Base-by-base conservation (phyloP, 345 rosid genomes). In the Eucalyptus erythrocorys region DNA sequence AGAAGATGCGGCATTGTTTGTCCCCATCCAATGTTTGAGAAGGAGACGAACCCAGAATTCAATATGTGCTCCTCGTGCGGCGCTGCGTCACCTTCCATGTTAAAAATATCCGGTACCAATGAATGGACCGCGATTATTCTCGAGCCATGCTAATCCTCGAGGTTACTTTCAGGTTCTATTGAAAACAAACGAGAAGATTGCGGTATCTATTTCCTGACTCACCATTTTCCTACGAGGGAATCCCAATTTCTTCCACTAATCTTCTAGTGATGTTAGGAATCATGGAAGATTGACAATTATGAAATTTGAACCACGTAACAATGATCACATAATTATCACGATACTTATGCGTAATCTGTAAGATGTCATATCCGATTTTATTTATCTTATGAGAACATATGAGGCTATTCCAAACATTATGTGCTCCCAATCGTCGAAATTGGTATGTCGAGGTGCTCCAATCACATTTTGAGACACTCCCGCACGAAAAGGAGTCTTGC, bases 301-400 rank as follows among this genome's bases (percentile, higher is more conserved):
- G 19, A n/a, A 14, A 57, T 57, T 57, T 26, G 64, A 24, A 57
- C 30, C 14, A 10, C 6, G 0, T 57, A 26, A 10, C 6, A 14
- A 64, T n/a, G 5, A 64, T 0, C 34, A 6, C 5, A n/a, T 30
- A n/a, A 2, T 64, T n/a, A 64, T 32, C 16, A 17, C 4, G 0
- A 68, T 34, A 1, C 1, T 4, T 66, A 68, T 8, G 24, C 1
- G 0, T 16, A 68, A 68, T 68, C 0, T 34, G 0, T 8, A 12
- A 32, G 0, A 0, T 4, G 3, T n/a, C 21, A 0, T 64, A 4
- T n/a, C 1, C 0, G 0, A n/a, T 64, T 14, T 0, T 0, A 64
- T 64, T 10, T 13, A 61, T 30, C 3, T 30, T 61, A 61, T n/a
- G 76, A 64, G 22, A 15, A 32, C 0, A 32, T 6, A 14, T 0